These are phyloP conservation scores for Lipomyces yamadae DNA, from an alignment of 805 yeast species.

Conservation along the genomic window DNA sequence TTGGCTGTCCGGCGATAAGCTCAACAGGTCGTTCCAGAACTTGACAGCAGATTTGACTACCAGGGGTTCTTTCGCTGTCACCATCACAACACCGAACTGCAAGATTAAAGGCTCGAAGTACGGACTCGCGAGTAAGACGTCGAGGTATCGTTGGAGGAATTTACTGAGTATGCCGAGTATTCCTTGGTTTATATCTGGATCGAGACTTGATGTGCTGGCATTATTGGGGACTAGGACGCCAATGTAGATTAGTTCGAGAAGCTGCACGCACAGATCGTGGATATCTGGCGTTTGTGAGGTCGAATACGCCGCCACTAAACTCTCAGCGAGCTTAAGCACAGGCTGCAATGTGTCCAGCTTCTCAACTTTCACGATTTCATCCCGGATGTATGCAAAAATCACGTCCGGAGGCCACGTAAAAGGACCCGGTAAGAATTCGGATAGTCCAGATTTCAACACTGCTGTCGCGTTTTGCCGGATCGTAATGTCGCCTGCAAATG, in stretches of 20 bases:
- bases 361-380: conserved; percentile 20
- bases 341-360: conserved; percentile 21
- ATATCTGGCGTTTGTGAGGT: background rate
- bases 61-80: conserved; percentile 58
- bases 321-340: conserved; percentile 21
- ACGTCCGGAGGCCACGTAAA: conserved; percentile 57
- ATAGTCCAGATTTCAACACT: conserved; percentile 66
- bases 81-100: conserved; percentile 49
- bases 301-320: conserved; percentile 16
- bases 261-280: background rate
- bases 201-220: background rate
- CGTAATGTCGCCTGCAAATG: conserved; percentile 40
- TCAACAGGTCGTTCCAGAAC: conserved; percentile 55
- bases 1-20: conserved; percentile 4
- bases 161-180: conserved; percentile 42
- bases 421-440: conserved; percentile 68
- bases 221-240: conserved; percentile 15
- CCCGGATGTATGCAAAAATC: conserved; percentile 46
- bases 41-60: conserved; percentile 57
- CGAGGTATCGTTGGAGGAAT: conserved; percentile 31
- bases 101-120: conserved; percentile 38
- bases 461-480: conserved; percentile 67
- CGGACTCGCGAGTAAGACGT: conserved; percentile 24
- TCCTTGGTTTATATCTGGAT: conserved; percentile 42
- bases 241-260: conserved; percentile 15